phyloP scores from a whole-genome alignment of 306 rosid genomes.

The Lathyrus sativus region DNA sequence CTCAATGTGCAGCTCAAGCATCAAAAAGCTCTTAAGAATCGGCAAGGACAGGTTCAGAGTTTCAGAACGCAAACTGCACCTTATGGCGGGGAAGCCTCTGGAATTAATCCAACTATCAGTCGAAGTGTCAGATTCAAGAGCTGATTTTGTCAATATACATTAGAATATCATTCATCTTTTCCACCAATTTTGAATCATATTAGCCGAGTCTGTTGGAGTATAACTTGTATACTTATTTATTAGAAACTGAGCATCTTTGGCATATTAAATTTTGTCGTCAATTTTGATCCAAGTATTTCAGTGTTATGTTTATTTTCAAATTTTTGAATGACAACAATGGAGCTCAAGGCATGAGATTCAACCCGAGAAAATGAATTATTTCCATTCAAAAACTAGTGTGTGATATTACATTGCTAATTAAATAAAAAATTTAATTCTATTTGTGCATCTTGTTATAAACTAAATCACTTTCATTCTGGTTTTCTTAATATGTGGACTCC shows the following conservation, averaged over 20 bases:
- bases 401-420: neutral
- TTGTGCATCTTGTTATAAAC: too few relatives aligned
- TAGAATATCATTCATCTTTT: neutral
- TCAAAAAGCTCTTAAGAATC: slow-evolving; percentile 59
- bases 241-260: slow-evolving; percentile 8
- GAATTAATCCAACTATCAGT: slow-evolving; percentile 73
- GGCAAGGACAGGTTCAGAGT: slow-evolving; percentile 69
- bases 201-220: neutral
- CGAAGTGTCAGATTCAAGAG: slow-evolving; percentile 67
- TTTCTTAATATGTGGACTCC: too few relatives aligned
- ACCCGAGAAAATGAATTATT: neutral
- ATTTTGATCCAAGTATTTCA: slow-evolving; percentile 24
- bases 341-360: neutral
- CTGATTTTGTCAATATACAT: slow-evolving; percentile 35
- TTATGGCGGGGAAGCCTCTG: slow-evolving; percentile 79
- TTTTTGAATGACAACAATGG: neutral
- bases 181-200: slow-evolving; percentile 28
- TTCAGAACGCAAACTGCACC: slow-evolving; percentile 55
- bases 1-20: slow-evolving; percentile 66
- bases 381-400: neutral
- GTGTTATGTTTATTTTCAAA: neutral
- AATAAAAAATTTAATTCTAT: too few relatives aligned
- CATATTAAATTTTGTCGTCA: slow-evolving; percentile 6
- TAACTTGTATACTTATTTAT: slow-evolving; percentile 3
- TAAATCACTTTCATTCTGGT: too few relatives aligned